Base-by-base conservation (phyloP, 306 rosid species). In the Dryas drummondii region DNA sequence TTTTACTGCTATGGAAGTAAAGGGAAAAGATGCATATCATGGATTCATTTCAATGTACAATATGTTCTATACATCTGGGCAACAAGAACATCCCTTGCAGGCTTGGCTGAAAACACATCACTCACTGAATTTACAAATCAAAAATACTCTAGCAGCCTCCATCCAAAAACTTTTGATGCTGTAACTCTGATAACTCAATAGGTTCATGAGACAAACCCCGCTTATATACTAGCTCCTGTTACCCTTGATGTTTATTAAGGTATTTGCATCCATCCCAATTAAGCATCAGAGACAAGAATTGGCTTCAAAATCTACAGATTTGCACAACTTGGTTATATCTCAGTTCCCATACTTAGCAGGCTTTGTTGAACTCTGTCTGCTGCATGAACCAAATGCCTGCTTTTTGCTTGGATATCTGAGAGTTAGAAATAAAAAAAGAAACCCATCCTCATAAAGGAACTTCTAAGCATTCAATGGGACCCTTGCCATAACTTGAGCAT, bases 401-500 rank as follows among this genome's bases (percentile, higher is more conserved):
- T 22, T 61, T 48, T 41, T 69, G 56, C 76, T 40, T 52, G 45
- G 48, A 16, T 27, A 51, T 8, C 13, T 26, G 10, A 70, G 70
- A 64, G 62, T 40, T 71, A 47, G 73, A 77, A 62, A 62, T 27
- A 65, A 44, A 66, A 50, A 46, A 73, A 80, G 54, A 41, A 74
- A 66, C 41, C 65, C 62, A 76, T 65, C 76, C 68, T 49, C 14
- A 19, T 50, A 16, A 54, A 32, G 37, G 37, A 32, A 57, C 59
- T 62, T 50, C 50, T 70, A 62, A 54, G 67, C 69, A 46, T 59
- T 88, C 76, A 77, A 56, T 63, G 40, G 10, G 85, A 84, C 70
- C 84, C 76, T 16, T 82, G 76, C 85, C 86, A 86, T 67, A 79
- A 81, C 65, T 76, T 85, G 26, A 82, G 74, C 81, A 79, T 82